Evolutionary conservation across 257 asterid species (phyloP).

Genomic region (Rubia yunnanensis): DNA sequence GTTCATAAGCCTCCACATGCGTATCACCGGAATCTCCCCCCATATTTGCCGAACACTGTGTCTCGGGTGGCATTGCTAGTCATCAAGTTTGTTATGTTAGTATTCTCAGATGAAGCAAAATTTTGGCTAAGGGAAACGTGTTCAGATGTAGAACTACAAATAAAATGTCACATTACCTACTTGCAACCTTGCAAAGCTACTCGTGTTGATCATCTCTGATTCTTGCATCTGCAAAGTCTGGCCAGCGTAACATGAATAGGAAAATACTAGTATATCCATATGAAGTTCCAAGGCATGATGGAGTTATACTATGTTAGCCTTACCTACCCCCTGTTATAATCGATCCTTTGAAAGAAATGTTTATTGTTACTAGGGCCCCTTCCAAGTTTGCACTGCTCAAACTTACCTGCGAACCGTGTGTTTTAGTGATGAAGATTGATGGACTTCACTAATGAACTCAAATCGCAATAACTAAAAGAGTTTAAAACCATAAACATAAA

Average conservation of each 20-base stretch:
- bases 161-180: conserved; percentile 40
- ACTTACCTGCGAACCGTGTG: conserved; percentile 46
- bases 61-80: conserved; percentile 92
- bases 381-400: conserved; percentile 88
- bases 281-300: background rate
- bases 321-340: conserved; percentile 87
- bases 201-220: conserved; percentile 83
- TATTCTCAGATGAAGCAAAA: background rate
- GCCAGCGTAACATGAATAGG: background rate
- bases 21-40: no score
- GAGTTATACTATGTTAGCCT: background rate
- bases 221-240: conserved; percentile 96
- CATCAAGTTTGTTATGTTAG: conserved; percentile 54
- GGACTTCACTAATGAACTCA: background rate
- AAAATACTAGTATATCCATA: background rate
- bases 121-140: no score
- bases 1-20: no score
- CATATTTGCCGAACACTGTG: conserved; percentile 69
- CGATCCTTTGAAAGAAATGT: conserved; percentile 83
- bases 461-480: background rate
- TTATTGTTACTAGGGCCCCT: conserved; percentile 91
- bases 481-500: background rate
- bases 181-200: conserved; percentile 81
- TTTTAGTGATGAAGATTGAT: background rate
- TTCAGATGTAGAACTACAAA: background rate